Evolutionary conservation across 768 basidiomycete genomes (phyloP).

Genomic region (Hericium rajendrae): DNA sequence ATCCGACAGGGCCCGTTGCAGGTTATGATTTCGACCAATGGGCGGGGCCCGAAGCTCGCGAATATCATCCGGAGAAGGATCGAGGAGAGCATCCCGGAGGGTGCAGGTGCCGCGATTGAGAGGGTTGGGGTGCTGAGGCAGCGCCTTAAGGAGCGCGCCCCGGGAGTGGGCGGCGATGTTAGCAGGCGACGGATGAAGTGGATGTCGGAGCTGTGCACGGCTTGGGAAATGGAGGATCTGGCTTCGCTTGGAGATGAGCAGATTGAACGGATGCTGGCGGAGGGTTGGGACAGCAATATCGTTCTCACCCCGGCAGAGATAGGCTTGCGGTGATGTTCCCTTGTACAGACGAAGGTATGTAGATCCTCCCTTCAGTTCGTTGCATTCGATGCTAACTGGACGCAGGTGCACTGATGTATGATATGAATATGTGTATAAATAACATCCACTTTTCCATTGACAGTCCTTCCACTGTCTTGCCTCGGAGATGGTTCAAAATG

Average conservation of each 20-base stretch:
- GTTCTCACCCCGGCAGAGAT: conserved; percentile 38
- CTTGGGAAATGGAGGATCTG: conserved; percentile 80
- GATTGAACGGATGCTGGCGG: conserved; percentile 60
- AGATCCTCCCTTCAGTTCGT: no score
- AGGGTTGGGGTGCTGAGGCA: conserved; percentile 68
- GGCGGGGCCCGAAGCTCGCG: conserved; percentile 85
- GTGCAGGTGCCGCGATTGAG: conserved; percentile 69
- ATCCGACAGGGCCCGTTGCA: conserved; percentile 86
- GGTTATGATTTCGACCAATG: conserved; percentile 93
- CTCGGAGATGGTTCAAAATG: no score
- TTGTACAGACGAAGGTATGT: no score
- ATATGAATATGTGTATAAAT: no score
- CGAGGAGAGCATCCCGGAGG: conserved; percentile 55
- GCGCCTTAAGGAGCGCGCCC: conserved; percentile 68
- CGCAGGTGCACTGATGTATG: no score
- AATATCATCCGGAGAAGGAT: conserved; percentile 68
- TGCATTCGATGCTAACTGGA: no score
- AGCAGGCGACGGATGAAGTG: conserved; percentile 82
- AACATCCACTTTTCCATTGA: no score
- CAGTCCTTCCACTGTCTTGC: no score
- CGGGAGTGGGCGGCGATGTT: conserved; percentile 70
- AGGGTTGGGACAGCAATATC: conserved; percentile 72
- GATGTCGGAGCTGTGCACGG: conserved; percentile 83
- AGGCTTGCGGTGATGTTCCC: conserved; percentile 8
- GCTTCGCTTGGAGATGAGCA: conserved; percentile 53